Conservation (phyloP, 306 rosid species). For the Castanea sativa region DNA sequence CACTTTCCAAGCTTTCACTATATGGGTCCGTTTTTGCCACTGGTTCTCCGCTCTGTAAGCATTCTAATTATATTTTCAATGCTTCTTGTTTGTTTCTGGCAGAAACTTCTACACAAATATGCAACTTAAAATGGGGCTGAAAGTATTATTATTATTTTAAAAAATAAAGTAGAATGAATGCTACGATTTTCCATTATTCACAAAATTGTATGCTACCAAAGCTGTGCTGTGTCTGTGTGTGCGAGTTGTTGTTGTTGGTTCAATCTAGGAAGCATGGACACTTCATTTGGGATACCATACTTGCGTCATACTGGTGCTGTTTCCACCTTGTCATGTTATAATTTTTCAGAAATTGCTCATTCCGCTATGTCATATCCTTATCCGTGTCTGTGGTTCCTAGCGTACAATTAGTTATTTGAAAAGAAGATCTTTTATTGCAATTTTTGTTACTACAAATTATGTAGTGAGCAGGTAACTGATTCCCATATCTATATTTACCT, state of each 20-base stretch:
- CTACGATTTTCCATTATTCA: background rate
- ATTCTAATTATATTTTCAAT: background rate
- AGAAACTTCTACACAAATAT: background rate
- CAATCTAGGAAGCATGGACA: too few relatives aligned
- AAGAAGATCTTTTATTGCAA: background rate
- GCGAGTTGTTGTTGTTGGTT: background rate
- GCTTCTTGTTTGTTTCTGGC: too few relatives aligned
- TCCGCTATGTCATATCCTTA: rapidly evolving
- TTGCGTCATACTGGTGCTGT: too few relatives aligned
- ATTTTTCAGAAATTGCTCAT: too few relatives aligned
- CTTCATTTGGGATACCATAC: too few relatives aligned
- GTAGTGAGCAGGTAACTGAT: background rate
- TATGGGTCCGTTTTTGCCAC: constrained; percentile 47
- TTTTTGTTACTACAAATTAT: background rate
- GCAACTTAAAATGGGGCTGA: background rate
- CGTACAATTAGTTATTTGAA: background rate
- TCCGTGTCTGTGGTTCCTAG: too few relatives aligned
- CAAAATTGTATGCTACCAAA: background rate
- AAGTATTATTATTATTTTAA: background rate
- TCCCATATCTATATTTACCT: too few relatives aligned
- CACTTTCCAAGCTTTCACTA: constrained; percentile 19
- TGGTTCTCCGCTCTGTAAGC: constrained; percentile 72
- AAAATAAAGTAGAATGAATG: background rate
- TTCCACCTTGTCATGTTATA: too few relatives aligned
- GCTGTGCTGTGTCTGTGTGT: background rate